A percentile compares a stretch with the other conserved stretches of the same genome.
phyloP scores from a whole-genome alignment of 1,284 basidiomycete species.

The Meripilus lineatus region DNA sequence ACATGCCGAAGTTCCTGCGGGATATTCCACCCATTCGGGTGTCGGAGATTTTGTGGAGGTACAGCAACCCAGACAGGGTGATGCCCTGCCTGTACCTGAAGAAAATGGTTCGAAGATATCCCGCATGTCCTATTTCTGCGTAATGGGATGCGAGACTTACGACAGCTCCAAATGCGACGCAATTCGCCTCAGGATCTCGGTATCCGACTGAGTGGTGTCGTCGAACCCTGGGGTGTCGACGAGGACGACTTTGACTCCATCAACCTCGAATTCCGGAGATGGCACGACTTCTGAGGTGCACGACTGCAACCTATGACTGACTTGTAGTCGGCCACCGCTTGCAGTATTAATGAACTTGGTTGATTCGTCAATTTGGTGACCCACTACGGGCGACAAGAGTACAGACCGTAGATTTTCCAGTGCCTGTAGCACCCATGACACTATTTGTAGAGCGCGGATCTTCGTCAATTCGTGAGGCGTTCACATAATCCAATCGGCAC shows the following conservation, averaged over 20 bases:
- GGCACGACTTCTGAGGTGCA: slow-evolving; percentile 19
- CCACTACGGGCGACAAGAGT: background rate
- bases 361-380: background rate
- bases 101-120: background rate
- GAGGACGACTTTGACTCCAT: slow-evolving; percentile 20
- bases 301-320: slow-evolving; percentile 12
- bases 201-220: slow-evolving; percentile 28
- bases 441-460: too few species aligned
- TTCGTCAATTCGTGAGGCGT: too few species aligned
- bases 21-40: slow-evolving; percentile 46
- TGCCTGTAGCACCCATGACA: slow-evolving; percentile 7
- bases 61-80: slow-evolving; percentile 46
- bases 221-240: slow-evolving; percentile 37
- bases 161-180: slow-evolving; percentile 30
- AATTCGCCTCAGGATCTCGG: slow-evolving; percentile 27
- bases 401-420: slow-evolving; percentile 6
- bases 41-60: slow-evolving; percentile 52
- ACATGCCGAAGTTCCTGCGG: slow-evolving; percentile 45
- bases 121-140: too few species aligned
- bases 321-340: slow-evolving; percentile 12
- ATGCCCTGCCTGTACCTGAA: slow-evolving; percentile 34
- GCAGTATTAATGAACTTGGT: slow-evolving; percentile 16
- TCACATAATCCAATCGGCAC: too few species aligned
- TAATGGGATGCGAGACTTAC: too few species aligned
- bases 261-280: slow-evolving; percentile 23